Evolutionary conservation across 1,139 yeast species (phyloP).

Genomic region (Pichia sp.): DNA sequence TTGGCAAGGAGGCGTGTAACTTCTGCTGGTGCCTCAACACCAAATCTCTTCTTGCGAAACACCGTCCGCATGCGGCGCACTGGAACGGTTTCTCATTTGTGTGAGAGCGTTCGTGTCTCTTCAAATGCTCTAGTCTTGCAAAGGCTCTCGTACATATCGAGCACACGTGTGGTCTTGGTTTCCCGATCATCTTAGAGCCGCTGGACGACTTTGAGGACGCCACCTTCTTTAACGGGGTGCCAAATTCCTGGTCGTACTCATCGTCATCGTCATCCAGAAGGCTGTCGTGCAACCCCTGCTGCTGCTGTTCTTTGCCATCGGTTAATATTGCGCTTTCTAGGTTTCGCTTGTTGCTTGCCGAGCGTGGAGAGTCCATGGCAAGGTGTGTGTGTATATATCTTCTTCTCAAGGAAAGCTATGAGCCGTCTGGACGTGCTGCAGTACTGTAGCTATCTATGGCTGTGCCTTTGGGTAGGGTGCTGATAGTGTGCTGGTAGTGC

Average conservation of each 20-base stretch:
- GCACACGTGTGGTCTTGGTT: conserved; percentile 90
- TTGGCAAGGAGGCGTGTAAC: conserved; percentile 61
- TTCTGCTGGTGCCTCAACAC: conserved; percentile 92
- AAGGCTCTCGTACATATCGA: conserved; percentile 90
- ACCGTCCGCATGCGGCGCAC: conserved; percentile 94
- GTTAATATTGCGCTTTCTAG: background rate
- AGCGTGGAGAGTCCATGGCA: background rate
- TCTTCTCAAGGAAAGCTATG: background rate
- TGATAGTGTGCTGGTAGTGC: background rate
- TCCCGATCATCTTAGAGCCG: conserved; percentile 26
- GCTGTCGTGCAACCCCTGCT: background rate
- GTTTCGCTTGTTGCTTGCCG: background rate
- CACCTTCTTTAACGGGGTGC: conserved; percentile 14
- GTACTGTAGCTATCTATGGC: too few relatives aligned
- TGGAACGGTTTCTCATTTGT: conserved; percentile 96
- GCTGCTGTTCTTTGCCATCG: background rate
- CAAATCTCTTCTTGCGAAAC: conserved; percentile 89
- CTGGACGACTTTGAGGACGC: conserved; percentile 15
- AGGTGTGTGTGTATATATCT: background rate
- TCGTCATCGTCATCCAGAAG: background rate
- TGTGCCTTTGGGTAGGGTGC: too few relatives aligned
- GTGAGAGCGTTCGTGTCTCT: conserved; percentile 91
- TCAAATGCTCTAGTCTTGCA: conserved; percentile 89
- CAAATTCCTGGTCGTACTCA: conserved; percentile 1
- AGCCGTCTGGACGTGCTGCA: background rate